Evolutionary conservation across 257 asterid species (phyloP), one percentile per base, ranked within the genome.

Genomic region (Nicotiana tabacum): DNA sequence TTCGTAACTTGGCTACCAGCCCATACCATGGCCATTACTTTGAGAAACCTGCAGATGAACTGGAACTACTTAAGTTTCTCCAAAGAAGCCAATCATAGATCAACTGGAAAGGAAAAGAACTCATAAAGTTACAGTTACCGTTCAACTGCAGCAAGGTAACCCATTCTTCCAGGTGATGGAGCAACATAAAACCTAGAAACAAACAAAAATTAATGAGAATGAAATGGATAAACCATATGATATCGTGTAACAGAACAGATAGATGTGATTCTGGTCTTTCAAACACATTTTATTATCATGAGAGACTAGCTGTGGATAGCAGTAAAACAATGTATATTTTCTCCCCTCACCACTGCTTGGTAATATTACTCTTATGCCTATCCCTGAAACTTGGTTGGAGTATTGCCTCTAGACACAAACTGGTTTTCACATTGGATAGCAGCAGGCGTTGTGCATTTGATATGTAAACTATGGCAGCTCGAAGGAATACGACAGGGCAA

Each of bases 1-100:
- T 95, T 95, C 15, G 99, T 95, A 68, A 93, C 98, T 90, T 95
- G 99, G 89, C 99, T 95, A 77, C 99, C 97, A 69, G 99, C 99
- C 99, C 98, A 95, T 78, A 95, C 99, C 98, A 95, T 92, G 86
- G 94, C 99, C 95, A 95, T 83, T 85, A 92, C 89, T 86, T 94
- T 95, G 67, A 95, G 87, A 85, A 95, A 94, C 90, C 99, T 93
- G 93, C 87, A 89, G 83, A 92, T 58, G 33, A 35, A 29, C 17
- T 15, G 77, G 85, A 51, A 58, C 83, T 30, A 82, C 62, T 78
- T 68, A 76, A 76, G 83, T 72, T 65, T 30, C 67, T 21, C 46
- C 39, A 13, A 78, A 65, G 53, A 61, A 56, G 78, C 56, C 69
- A 37, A 84, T 77, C 56, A 16, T 24, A 46, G 60, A 72, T 5